Evolutionary conservation across 1,284 basidiomycete species (phyloP), one percentile per base, ranked within the genome.

Genomic region (Ustilago crameri): DNA sequence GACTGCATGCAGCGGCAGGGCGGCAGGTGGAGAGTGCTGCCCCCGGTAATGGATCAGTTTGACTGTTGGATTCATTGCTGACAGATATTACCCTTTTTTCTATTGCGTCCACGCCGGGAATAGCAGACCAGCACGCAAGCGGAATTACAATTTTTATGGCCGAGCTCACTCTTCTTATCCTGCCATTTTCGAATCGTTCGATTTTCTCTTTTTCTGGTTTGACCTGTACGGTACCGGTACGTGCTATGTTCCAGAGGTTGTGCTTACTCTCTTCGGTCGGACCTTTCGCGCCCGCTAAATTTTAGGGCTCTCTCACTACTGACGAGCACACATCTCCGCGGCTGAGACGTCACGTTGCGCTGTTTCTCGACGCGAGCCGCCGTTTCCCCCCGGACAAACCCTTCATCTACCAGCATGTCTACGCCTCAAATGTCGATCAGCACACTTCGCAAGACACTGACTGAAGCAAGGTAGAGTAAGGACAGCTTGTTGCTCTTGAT

Each of bases 151-250:
- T 27, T 45, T 45, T 30, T n/a, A n/a, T 9, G n/a, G 5, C 20
- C 5, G 30, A 5, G 30, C 12, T 35, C 30, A 30, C 18, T 37
- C n/a, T 37, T 37, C 35, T 37, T 37, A 5, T 17, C 35, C 35
- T 8, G 35, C 30, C 30, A n/a, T 30, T 47, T 47, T 47, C 45
- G 45, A 35, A 47, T 32, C 20, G 30, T 47, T 35, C 20, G 18
- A 22, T 15, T 47, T 15, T 45, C 43, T 45, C 4, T 30, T 17
- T n/a, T 30, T n/a, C 9, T 30, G 35, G n/a, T 37, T 37, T 37
- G 35, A 15, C 8, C n/a, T n/a, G n/a, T n/a, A n/a, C n/a, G n/a
- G n/a, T n/a, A n/a, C n/a, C n/a, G n/a, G n/a, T n/a, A n/a, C n/a
- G n/a, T n/a, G n/a, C n/a, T n/a, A n/a, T n/a, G n/a, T n/a, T n/a